phyloP scores from a whole-genome alignment of 148 eudicot species.

The Hydrangea macrophylla region DNA sequence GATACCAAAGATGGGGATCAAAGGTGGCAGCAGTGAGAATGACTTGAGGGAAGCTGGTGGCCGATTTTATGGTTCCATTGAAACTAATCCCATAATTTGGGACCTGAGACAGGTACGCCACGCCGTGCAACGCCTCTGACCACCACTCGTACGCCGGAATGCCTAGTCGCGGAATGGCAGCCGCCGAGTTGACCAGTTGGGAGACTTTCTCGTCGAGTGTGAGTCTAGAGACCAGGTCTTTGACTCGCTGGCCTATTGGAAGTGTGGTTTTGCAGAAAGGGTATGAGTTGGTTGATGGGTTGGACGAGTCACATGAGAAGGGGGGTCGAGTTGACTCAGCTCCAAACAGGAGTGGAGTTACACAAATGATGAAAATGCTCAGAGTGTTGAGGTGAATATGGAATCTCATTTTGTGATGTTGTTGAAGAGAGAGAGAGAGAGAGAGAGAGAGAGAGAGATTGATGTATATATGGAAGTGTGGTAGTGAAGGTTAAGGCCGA shows the following conservation, averaged over 20 bases:
- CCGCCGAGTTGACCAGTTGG: slow-evolving; percentile 53
- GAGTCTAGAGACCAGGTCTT: slow-evolving; percentile 46
- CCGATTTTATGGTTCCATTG: slow-evolving; percentile 33
- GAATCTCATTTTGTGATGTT: background rate
- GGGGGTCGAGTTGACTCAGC: slow-evolving; percentile 31
- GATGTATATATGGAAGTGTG: too few species aligned
- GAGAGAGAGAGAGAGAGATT: too few species aligned
- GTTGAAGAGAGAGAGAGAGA: too few species aligned
- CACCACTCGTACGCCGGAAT: slow-evolving; percentile 82
- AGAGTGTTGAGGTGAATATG: background rate
- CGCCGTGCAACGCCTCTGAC: slow-evolving; percentile 89
- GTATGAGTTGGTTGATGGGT: slow-evolving; percentile 32
- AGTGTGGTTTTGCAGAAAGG: slow-evolving; percentile 40
- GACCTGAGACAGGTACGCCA: too few species aligned
- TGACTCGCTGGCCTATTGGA: slow-evolving; percentile 30
- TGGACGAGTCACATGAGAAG: slow-evolving; percentile 44
- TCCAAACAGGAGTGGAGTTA: background rate
- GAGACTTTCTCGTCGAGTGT: slow-evolving; percentile 59
- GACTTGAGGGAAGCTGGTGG: slow-evolving; percentile 87
- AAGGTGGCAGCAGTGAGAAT: slow-evolving; percentile 80
- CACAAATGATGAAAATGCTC: background rate
- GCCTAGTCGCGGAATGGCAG: slow-evolving; percentile 58
- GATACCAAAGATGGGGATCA: slow-evolving; percentile 73
- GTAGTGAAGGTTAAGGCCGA: too few species aligned
- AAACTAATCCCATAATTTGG: slow-evolving; percentile 46